Percentiles rank a stretch among this genome's conserved stretches.
Conservation (phyloP, 345 rosid species). For the Eutrema yunnanense region DNA sequence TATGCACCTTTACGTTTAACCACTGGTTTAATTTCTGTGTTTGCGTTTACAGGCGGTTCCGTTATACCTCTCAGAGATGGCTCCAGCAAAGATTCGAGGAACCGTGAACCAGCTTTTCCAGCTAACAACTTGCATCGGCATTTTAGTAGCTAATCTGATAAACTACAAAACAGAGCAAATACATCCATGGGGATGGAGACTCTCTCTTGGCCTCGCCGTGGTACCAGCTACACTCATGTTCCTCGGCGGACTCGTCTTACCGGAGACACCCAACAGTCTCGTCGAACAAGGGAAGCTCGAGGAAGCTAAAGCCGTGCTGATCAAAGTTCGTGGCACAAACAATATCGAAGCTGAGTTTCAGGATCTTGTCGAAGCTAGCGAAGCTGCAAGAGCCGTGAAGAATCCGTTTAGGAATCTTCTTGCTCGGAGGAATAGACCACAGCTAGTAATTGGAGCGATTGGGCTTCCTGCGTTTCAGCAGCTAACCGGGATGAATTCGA, state of each 20-base stretch:
- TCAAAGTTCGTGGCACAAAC: conserved; percentile 61
- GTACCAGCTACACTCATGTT: conserved; percentile 72
- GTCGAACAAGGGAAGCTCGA: conserved; percentile 74
- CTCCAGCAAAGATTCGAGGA: conserved; percentile 81
- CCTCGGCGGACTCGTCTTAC: conserved; percentile 56
- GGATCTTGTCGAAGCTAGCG: conserved; percentile 73
- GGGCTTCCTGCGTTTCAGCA: conserved; percentile 84
- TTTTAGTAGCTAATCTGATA: conserved; percentile 62
- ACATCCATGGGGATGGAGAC: conserved; percentile 93
- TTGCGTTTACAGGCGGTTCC: conserved; percentile 66
- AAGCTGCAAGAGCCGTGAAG: conserved; percentile 54
- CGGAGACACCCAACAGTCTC: conserved; percentile 79
- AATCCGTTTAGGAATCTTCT: conserved; percentile 72
- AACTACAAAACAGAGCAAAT: conserved; percentile 63
- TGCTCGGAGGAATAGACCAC: conserved; percentile 56
- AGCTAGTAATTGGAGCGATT: conserved; percentile 61
- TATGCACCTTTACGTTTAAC: neutral
- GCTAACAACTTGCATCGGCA: conserved; percentile 77
- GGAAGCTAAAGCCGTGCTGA: conserved; percentile 50
- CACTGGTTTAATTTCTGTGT: neutral
- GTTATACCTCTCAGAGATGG: conserved; percentile 83
- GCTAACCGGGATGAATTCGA: conserved; percentile 79
- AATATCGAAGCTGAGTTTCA: conserved; percentile 66
- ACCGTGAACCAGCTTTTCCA: conserved; percentile 80
- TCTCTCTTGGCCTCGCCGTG: conserved; percentile 63